A percentile compares a stretch with the other conserved stretches of the same genome.
phyloP scores from a whole-genome alignment of 805 yeast species.

The Wickerhamiella parazyma region DNA sequence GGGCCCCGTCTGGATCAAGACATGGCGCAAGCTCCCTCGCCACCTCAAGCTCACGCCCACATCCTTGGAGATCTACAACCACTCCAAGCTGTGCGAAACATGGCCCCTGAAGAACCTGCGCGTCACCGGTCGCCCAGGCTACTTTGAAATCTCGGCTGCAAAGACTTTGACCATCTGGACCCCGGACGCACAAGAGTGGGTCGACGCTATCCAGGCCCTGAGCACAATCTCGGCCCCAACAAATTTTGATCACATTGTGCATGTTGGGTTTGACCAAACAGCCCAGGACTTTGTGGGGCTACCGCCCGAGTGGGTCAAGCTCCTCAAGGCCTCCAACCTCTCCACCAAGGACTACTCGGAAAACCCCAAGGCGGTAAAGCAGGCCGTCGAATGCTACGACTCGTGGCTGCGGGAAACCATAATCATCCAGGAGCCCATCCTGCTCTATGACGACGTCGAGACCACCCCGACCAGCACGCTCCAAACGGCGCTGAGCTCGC shows the following conservation, averaged over 20 bases:
- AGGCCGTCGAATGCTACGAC: slow-evolving; percentile 64
- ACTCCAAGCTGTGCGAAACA: neutral
- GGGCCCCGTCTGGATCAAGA: neutral
- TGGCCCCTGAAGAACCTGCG: neutral
- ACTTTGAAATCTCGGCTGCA: neutral
- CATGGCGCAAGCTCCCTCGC: neutral
- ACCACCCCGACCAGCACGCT: neutral
- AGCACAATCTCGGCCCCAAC: neutral
- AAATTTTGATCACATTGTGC: slow-evolving; percentile 23
- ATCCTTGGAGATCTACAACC: neutral
- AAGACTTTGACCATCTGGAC: neutral
- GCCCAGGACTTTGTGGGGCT: slow-evolving; percentile 78
- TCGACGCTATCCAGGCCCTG: neutral
- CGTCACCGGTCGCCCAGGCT: neutral
- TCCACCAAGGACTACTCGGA: slow-evolving; percentile 70
- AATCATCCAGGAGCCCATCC: neutral
- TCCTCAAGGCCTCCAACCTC: slow-evolving; percentile 75
- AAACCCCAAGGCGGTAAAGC: slow-evolving; percentile 85
- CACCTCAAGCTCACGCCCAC: neutral
- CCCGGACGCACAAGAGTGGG: neutral
- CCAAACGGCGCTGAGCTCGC: neutral
- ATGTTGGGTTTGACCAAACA: slow-evolving; percentile 70
- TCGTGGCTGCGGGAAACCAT: slow-evolving; percentile 8
- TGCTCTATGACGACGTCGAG: neutral
- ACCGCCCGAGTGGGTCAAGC: slow-evolving; percentile 79